Base-by-base conservation (phyloP, 306 rosid genomes). In the Quercus gilva region DNA sequence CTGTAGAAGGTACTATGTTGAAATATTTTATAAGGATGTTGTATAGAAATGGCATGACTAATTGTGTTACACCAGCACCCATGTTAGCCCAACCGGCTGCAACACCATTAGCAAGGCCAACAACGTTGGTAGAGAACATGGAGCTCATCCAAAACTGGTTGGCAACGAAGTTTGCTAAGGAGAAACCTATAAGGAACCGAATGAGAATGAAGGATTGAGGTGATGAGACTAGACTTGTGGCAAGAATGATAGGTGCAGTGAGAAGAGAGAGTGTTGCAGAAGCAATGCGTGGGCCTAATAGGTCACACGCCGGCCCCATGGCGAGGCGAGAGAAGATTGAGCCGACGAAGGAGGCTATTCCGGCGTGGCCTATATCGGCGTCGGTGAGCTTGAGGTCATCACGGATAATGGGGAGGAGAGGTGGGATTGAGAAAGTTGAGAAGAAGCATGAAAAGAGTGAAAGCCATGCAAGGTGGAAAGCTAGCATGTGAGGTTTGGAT, bases 401-500 rank as follows among this genome's bases (percentile, higher is more conserved):
- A 9, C 87, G 88, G 81, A 90, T 88, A 74, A 88, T 69, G 37
- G 90, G 82, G 31, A 85, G 29, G 81, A 88, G 92, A 10, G 92
- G 92, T 25, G 92, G 92, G 84, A 90, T 86, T 69, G 89, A 83
- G 83, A 90, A 90, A 78, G 94, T 86, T 77, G 90, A 77, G 91
- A 90, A 90, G 86, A 88, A 88, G 80, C 84, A 84, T 4, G 88
- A 79, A 85, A 90, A 90, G 55, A 90, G 90, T 51, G 90, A 85
- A 20, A 88, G 61, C 94, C 92, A 90, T 23, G 94, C 88, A 5
- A 90, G 86, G 79, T 88, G 94, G 86, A 90, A 90, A 28, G 92
- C 86, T 1, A 65, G 84, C 94, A 86, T 90, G 82, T 88, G 92
- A 8, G 94, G 94, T 43, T 84, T 31, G 15, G 84, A 28, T 1